Evolutionary conservation across 768 basidiomycete species (phyloP).

Genomic region (Leccinum aurantiacum): DNA sequence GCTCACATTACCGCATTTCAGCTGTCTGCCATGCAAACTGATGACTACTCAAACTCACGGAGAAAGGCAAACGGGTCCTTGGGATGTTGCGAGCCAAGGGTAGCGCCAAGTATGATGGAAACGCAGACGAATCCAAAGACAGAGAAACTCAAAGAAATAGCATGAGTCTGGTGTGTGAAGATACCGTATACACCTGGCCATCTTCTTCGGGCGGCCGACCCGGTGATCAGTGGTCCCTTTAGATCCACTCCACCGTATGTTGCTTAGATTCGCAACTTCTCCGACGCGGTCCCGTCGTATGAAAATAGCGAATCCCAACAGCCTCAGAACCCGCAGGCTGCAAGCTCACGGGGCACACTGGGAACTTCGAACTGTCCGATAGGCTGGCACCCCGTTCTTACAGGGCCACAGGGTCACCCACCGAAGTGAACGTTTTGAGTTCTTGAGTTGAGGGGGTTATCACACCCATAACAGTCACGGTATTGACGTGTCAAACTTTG

Average conservation of each 20-base stretch:
- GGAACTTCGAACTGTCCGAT: not conserved
- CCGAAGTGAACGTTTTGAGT: not conserved
- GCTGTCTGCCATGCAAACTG: not conserved
- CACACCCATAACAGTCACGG: not conserved
- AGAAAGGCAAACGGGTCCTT: not conserved
- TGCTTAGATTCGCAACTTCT: not conserved
- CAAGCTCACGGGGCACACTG: too few species aligned
- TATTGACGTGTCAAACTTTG: not conserved
- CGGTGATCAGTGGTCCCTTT: not conserved
- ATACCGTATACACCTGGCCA: not conserved
- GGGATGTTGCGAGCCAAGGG: not conserved
- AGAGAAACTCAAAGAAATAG: not conserved
- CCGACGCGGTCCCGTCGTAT: not conserved
- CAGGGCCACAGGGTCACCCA: not conserved
- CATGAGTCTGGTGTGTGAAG: not conserved
- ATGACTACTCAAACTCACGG: not conserved
- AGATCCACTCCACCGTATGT: not conserved
- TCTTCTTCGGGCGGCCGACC: not conserved
- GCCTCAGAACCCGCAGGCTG: not conserved
- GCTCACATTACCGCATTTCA: not conserved
- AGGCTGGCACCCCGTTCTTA: too few species aligned
- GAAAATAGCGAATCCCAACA: not conserved
- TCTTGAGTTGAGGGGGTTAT: not conserved
- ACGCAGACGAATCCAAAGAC: not conserved
- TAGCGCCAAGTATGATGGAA: not conserved